phyloP scores from a whole-genome alignment of 129 eudicot genomes.

The sunflower (Helianthus annuus) region HanXRQr2.0-SUNRISE NC_035445.2:142251321-142251820 shows the following conservation, averaged over 20 bases:
- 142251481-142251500: slow-evolving; percentile 4
- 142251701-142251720: slow-evolving; percentile 23
- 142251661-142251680: slow-evolving; percentile 47
- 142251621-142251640: slow-evolving; percentile 19
- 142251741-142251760: slow-evolving; percentile 53
- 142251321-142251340: no score
- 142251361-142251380: no score
- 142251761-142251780: not conserved
- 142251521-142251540: slow-evolving; percentile 8
- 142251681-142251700: slow-evolving; percentile 8
- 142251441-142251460: no score
- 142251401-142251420: no score
- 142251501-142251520: not conserved
- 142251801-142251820: not conserved
- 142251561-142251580: not conserved
- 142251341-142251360: no score
- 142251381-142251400: no score
- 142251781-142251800: not conserved
- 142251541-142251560: not conserved
- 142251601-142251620: slow-evolving; percentile 20
- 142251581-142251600: slow-evolving; percentile 35
- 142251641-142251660: slow-evolving; percentile 38
- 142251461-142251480: not conserved
- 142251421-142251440: no score
- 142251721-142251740: slow-evolving; percentile 61